Evolutionary conservation across 345 rosid genomes (phyloP), one percentile per base, ranked within the genome.

Genomic region (Lenwebbia sp.): DNA sequence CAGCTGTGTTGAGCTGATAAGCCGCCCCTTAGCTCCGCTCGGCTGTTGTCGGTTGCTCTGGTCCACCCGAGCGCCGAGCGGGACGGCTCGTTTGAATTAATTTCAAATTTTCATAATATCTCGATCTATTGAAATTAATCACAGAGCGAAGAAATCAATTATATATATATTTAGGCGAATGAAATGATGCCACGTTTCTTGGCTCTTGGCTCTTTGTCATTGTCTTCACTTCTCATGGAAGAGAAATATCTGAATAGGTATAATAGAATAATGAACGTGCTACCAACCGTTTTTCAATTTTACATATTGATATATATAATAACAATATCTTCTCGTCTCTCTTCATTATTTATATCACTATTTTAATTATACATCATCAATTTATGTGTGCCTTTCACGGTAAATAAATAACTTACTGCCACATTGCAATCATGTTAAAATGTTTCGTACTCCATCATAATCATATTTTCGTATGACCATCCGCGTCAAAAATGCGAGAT

Each of bases 1-100:
- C 90, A 85, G 84, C 90, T 50, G 82, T 58, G n/a, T 40, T 0
- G 33, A 19, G 25, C 37, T 2, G 84, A 83, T 82, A 85, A 74
- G 86, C 86, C 50, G 50, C 51, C 30, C 19, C 6, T 10, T 23
- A 10, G 49, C 78, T 89, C 89, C 85, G 89, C 83, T 75, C 21
- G 85, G 84, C 86, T 74, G 2, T 10, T 85, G 91, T 90, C 91
- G 83, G 84, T 92, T 62, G 44, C 37, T 15, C n/a, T 65, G 86
- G 81, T 81, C 87, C 87, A 65, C 52, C 44, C 78, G 81, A 70
- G 81, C 81, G 47, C 44, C 78, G 81, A 70, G 81, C 81, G 47
- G 47, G 81, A 70, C 81, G 81, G 13, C 81, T 37, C 81, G 47
- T 26, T 5, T 13, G 12, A 54, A 54, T 54, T 30, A 17, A 19